Evolutionary conservation across 208 protist genomes (phyloP), one percentile per base, ranked within the genome.

Genomic region (Leishmania tropica): DNA sequence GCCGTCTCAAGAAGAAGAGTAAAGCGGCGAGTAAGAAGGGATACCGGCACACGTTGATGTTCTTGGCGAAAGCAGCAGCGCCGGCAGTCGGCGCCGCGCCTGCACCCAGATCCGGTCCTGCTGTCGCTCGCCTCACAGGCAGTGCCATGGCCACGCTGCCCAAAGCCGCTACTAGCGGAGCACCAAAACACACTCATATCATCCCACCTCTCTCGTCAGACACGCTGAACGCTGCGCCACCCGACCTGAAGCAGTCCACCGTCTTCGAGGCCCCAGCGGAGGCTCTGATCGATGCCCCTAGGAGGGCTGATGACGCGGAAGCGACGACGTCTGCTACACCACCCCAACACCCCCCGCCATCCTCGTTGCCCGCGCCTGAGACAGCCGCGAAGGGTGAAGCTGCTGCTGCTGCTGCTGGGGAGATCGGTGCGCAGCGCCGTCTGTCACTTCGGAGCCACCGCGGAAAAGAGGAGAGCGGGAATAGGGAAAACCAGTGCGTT

Each of bases 31-130:
- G n/a, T 54, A 81, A 70, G 48, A 75, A 76, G 24, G 75, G 77
- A 53, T 81, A 84, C 71, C 79, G 47, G 35, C 76, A 87, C 80
- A 84, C 62, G 48, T 48, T 82, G 3, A 56, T 81, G 2, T 87
- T 62, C 28, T 65, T 87, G 51, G 51, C 3, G 73, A 62, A 76
- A 28, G n/a, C 51, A 62, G 53, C 17, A 13, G 21, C 3, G 19
- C 28, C 17, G 37, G 11, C 53, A 2, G 35, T 40, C 56, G 19
- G n/a, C 19, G 11, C 75, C 62, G 62, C 13, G 62, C 31, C 62
- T 35, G 62, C 62, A 31, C 31, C 8, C 15, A 19, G 31, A 40
- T 68, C 5, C 3, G 31, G 31, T 21, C 31, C 31, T 15, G 62
- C 31, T 31, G 3, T 24, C 37, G 19, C 53, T 65, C 3, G 7